A percentile compares a stretch with the other conserved stretches of the same genome.
These are phyloP conservation scores for Helotiales sp. DNA, from an alignment of 2,329 filamentous ascomycete genomes.

Conservation along the genomic window DNA sequence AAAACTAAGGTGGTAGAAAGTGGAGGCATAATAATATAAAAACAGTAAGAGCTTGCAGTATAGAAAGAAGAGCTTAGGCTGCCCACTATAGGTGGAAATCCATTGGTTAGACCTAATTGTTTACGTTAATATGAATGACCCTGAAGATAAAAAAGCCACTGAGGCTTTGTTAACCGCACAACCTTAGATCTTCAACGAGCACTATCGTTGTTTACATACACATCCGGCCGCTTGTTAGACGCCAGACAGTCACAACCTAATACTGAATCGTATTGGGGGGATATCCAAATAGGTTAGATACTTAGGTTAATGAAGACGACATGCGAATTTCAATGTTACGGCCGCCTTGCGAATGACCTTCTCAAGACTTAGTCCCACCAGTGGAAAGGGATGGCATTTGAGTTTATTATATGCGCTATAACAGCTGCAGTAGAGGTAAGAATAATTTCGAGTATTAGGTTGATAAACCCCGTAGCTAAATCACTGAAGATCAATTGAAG, in stretches of 20 bases:
- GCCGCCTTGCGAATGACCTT: slow-evolving; percentile 28
- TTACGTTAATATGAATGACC: slow-evolving; percentile 21
- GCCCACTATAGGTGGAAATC: no score
- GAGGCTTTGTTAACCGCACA: slow-evolving; percentile 28
- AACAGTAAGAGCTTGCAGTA: slow-evolving; percentile 22
- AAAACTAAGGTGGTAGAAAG: slow-evolving; percentile 15
- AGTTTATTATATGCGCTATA: slow-evolving; percentile 30
- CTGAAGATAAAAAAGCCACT: slow-evolving; percentile 24
- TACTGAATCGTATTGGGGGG: slow-evolving; percentile 33
- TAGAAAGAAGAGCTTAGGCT: no score
- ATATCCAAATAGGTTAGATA: slow-evolving; percentile 31
- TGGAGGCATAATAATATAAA: slow-evolving; percentile 16
- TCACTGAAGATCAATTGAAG: slow-evolving; percentile 34
- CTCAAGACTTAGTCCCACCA: slow-evolving; percentile 28
- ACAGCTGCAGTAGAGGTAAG: slow-evolving; percentile 24
- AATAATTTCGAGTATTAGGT: slow-evolving; percentile 36
- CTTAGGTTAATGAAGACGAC: slow-evolving; percentile 35
- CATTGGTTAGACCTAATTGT: no score
- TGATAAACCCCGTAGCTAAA: slow-evolving; percentile 22
- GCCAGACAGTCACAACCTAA: slow-evolving; percentile 28
- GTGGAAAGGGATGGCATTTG: slow-evolving; percentile 25
- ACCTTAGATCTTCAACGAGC: slow-evolving; percentile 19
- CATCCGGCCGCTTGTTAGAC: slow-evolving; percentile 25
- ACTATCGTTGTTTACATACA: slow-evolving; percentile 30
- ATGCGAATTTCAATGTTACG: slow-evolving; percentile 29